Evolutionary conservation across 2,329 filamentous ascomycete species (phyloP), one percentile per base, ranked within the genome.

Genomic region (Colletotrichum echinochloae): DNA sequence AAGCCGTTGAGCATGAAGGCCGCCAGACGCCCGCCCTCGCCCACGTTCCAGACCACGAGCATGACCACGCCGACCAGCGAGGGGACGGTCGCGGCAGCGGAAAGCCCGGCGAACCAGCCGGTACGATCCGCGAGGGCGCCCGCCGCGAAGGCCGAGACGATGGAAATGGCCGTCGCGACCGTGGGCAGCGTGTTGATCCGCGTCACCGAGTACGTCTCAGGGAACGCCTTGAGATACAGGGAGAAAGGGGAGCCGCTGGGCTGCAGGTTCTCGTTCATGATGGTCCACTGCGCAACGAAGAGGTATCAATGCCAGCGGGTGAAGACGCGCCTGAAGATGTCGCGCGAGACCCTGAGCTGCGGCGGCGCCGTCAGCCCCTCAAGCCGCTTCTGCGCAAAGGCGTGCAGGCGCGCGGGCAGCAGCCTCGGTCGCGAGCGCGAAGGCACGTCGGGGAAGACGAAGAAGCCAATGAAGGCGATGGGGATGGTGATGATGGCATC

Each of bases 401-500:
- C 60, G 54, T 80, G 77, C 51, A 72, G 74, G 35, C 70, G 73
- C 28, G 70, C 77, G 0, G 78, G 76, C 7, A 82, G 55, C 41
- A 76, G 79, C 18, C 78, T 77, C 3, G 81, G 78, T 5, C 74
- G 75, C 57, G 72, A 73, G n/a, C 77, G 77, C 48, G 74, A 74
- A 16, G 78, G 78, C 4, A 77, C 76, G 54, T 79, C 77, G 0
- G 76, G 78, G 49, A 79, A 79, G 48, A 75, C 72, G 26, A 78
- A 76, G 61, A 82, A 82, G 26, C 83, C 84, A 46, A 87, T 77
- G 5, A 88, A 70, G 0, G 86, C 85, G 18, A 89, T 84, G 0
- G 85, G 86, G 5, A 89, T 79, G 1, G 85, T 88, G 74, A 89
- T 88, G 30, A 88, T 80, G 1, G 86, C 86, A 70, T 89, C 87